Percentiles rank a stretch among this genome's conserved stretches.
Conservation (phyloP, 169 alveolate species). For the Cryptosporidium andersoni region DNA sequence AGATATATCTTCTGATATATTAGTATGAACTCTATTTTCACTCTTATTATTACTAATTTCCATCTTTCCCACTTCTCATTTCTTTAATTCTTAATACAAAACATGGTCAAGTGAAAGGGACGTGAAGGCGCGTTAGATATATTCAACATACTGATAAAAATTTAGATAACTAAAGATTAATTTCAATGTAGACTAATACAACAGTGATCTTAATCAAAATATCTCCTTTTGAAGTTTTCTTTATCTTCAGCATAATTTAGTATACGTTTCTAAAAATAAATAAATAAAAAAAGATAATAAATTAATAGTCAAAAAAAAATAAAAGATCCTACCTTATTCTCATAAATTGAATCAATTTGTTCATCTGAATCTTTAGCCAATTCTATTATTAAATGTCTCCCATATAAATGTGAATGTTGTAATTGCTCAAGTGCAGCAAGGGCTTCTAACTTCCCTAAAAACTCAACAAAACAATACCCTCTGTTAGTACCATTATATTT, state of each 20-base stretch:
- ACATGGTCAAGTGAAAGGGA: no score
- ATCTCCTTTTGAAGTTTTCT: no score
- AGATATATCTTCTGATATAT: not conserved
- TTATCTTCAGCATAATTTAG: no score
- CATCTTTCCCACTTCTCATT: not conserved
- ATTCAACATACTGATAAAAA: no score
- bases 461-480: conserved; percentile 94
- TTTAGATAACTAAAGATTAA: no score
- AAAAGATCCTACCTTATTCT: not conserved
- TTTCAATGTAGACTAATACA: no score
- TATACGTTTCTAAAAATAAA: not conserved
- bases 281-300: not conserved
- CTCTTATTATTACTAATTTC: not conserved
- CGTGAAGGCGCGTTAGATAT: no score
- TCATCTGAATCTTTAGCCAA: conserved; percentile 78
- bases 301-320: not conserved
- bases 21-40: not conserved
- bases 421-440: conserved; percentile 86
- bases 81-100: no score
- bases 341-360: not conserved
- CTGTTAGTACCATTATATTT: conserved; percentile 86
- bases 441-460: conserved; percentile 87
- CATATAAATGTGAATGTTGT: conserved; percentile 91
- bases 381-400: conserved; percentile 89
- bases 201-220: no score